Base-by-base conservation (phyloP, 2,329 filamentous ascomycete species). In the Aureobasidium uvarum region DNA sequence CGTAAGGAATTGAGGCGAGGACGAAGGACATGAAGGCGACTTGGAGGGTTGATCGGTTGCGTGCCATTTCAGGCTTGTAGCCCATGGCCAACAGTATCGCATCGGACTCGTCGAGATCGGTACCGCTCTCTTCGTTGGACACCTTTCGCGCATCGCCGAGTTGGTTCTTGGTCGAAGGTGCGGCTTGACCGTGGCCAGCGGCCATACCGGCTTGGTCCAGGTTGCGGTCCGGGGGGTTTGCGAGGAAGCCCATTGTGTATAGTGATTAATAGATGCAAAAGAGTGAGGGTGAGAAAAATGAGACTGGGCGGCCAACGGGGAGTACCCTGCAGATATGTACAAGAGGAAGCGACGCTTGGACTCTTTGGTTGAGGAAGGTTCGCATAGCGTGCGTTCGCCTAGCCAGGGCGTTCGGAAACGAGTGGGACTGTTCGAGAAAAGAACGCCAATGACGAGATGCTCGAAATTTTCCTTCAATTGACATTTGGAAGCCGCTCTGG, bases 11-110 rank as follows among this genome's bases (percentile, higher is more conserved):
- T 2, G 88, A 88, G 55, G 89, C 88, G 63, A 91, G 83, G 70
- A 91, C 88, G 72, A 91, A 91, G 67, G 86, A 89, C 87, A 89
- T 90, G 81, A 89, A 89, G 70, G 86, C 86, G 62, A 89, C 87
- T 75, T 89, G 86, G 69, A 85, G 80, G 1, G 87, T 89, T 51
- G 87, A 89, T 64, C 87, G 83, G 71, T 83, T 88, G 66, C 87
- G 85, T 56, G 81, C 76, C 66, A 90, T 76, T 76, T 90, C 86
- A 64, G 86, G 81, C 75, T 84, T 85, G 80, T 90, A 89, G 67
- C 87, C 87, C 71, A 89, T 80, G 66, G 83, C 83, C 69, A 84
- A 83, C 70, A 89, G 81, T 63, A 88, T 73, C 74, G 87, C 81
- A 74, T 89, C 86, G 71, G 86, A 86, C 66, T 83, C 80, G 68